Conservation (phyloP, 257 asterid species). For the Solanum chaucha region DNA sequence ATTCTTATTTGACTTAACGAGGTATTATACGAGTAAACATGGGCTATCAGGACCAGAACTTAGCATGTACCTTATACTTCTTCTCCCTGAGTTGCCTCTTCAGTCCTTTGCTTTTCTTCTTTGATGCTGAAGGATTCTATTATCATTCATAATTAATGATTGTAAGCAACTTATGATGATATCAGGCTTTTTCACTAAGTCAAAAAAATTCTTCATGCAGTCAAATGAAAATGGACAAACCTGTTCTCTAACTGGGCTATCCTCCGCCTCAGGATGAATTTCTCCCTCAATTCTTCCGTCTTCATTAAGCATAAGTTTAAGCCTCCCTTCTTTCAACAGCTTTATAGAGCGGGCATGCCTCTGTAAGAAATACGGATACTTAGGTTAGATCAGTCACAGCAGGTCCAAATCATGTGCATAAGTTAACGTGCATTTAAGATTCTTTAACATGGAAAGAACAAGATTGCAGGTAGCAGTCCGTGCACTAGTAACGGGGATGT, state of each 20-base stretch:
- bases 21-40: background rate
- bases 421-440: background rate
- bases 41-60: background rate
- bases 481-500: background rate
- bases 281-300: constrained; percentile 55
- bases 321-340: constrained; percentile 75
- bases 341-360: constrained; percentile 87
- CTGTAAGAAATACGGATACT: constrained; percentile 27
- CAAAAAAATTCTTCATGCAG: background rate
- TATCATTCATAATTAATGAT: background rate
- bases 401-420: background rate
- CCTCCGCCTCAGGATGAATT: constrained; percentile 15
- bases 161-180: background rate
- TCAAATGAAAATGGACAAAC: constrained; percentile 19
- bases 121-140: constrained; percentile 21
- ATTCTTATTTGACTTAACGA: constrained; percentile 1
- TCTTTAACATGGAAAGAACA: background rate
- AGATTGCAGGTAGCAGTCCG: background rate
- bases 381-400: background rate
- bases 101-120: constrained; percentile 42
- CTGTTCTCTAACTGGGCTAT: constrained; percentile 16
- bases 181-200: background rate
- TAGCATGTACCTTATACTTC: constrained; percentile 37
- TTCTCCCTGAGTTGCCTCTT: constrained; percentile 29
- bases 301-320: constrained; percentile 60